phyloP scores from a whole-genome alignment of 2,329 filamentous ascomycete genomes.

The Teratosphaeria zuluensis region DNA sequence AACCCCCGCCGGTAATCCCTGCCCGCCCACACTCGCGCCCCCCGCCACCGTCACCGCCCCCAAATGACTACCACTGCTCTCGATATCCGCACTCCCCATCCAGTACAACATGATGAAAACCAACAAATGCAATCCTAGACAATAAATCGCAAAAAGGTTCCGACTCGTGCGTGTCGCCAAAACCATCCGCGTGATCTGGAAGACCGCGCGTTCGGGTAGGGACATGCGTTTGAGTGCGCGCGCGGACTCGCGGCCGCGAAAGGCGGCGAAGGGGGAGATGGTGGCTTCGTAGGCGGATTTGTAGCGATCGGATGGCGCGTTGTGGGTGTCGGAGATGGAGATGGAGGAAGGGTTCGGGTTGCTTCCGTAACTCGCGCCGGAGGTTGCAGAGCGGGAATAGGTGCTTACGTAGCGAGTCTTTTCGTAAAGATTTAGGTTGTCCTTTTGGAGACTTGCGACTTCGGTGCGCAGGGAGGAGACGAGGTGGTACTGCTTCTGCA shows the following conservation, averaged over 20 bases:
- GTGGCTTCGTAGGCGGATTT: constrained; percentile 88
- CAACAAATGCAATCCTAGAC: constrained; percentile 75
- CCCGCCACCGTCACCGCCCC: constrained; percentile 33
- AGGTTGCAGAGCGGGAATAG: constrained; percentile 63
- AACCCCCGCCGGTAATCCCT: constrained; percentile 11
- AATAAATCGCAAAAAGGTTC: constrained; percentile 89
- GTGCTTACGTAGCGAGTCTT: constrained; percentile 95
- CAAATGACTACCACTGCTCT: constrained; percentile 49
- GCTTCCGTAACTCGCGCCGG: constrained; percentile 48
- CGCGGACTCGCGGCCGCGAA: constrained; percentile 84
- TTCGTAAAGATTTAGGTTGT: constrained; percentile 92
- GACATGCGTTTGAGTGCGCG: constrained; percentile 90
- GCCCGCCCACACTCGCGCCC: constrained; percentile 23
- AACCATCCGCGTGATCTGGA: constrained; percentile 83
- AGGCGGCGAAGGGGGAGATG: constrained; percentile 90
- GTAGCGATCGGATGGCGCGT: constrained; percentile 72
- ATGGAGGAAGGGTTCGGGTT: constrained; percentile 69
- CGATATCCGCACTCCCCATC: constrained; percentile 60
- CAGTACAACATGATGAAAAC: constrained; percentile 82
- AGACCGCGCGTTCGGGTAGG: constrained; percentile 78
- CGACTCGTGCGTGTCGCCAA: constrained; percentile 81
- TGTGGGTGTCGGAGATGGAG: constrained; percentile 42
- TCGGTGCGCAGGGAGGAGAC: constrained; percentile 84
- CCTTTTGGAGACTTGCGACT: constrained; percentile 83
- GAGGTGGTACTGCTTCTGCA: constrained; percentile 72